Evolutionary conservation across 805 yeast genomes (phyloP).

Genomic region (Barnettozyma californica): DNA sequence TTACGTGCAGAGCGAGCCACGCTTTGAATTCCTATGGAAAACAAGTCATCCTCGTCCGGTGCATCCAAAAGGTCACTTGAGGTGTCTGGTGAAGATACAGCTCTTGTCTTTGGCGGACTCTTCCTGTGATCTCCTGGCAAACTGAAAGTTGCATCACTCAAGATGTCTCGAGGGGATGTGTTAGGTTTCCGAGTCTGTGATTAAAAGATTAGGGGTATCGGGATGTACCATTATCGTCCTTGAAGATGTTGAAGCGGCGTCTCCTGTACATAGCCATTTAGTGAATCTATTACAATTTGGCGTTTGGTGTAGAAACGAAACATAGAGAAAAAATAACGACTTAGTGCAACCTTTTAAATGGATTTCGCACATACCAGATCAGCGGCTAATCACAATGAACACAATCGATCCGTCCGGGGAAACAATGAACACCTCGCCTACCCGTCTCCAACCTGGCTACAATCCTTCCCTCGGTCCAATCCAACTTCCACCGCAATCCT

Average conservation of each 20-base stretch:
- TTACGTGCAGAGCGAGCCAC: slow-evolving; percentile 11
- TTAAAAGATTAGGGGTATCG: not conserved
- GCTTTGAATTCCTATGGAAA: slow-evolving; percentile 11
- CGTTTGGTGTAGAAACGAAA: not conserved
- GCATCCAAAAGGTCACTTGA: slow-evolving; percentile 2
- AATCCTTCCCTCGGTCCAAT: slow-evolving; percentile 27
- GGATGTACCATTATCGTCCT: slow-evolving; percentile 17
- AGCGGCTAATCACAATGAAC: slow-evolving; percentile 3
- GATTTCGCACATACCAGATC: not conserved
- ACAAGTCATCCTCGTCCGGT: slow-evolving; percentile 8
- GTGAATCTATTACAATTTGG: not conserved
- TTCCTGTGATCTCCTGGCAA: slow-evolving; percentile 6
- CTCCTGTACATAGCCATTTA: slow-evolving; percentile 16
- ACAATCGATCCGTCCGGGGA: slow-evolving; percentile 8
- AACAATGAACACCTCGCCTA: not conserved
- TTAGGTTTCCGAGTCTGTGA: not conserved
- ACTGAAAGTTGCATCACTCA: slow-evolving; percentile 12
- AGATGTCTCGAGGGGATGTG: not conserved
- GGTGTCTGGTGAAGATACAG: not conserved
- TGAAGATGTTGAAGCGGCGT: slow-evolving; percentile 20
- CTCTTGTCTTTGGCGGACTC: not conserved
- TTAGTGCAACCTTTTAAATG: not conserved
- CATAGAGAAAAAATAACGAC: not conserved
- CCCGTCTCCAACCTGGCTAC: slow-evolving; percentile 16
- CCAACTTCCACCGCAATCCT: slow-evolving; percentile 22